Conservation (phyloP, 345 rosid species). For the Microcos paniculata region DNA sequence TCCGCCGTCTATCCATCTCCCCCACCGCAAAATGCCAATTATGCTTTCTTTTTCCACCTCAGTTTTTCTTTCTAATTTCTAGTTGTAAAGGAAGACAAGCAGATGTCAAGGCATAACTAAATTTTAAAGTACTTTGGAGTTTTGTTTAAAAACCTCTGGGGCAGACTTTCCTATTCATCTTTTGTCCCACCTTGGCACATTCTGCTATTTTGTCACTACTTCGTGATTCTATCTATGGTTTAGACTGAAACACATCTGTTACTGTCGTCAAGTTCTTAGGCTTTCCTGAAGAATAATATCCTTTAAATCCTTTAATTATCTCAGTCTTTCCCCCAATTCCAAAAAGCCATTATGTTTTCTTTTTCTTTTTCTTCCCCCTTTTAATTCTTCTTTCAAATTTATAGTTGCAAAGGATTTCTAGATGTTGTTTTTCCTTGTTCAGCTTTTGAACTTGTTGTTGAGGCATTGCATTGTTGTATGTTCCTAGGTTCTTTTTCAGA, state of each 20-base stretch:
- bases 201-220: constrained; percentile 5
- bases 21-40: not conserved
- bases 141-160: not conserved
- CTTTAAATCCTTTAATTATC: not conserved
- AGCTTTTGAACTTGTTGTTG: constrained; percentile 13
- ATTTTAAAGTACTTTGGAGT: constrained; percentile 11
- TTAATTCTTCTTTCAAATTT: constrained; percentile 6
- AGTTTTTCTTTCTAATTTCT: not conserved
- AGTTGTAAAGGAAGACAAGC: not conserved
- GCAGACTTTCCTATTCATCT: constrained; percentile 12
- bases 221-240: constrained; percentile 3
- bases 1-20: not conserved
- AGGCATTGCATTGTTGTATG: constrained; percentile 22
- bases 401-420: constrained; percentile 6
- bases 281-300: not conserved
- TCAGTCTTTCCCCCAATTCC: not conserved
- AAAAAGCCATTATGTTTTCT: not conserved
- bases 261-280: not conserved
- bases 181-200: constrained; percentile 11
- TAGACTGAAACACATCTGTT: not conserved
- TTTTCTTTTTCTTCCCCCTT: not conserved
- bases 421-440: not conserved
- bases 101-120: constrained; percentile 2
- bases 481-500: constrained; percentile 18
- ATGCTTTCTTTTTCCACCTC: not conserved